Evolutionary conservation across 2,329 filamentous ascomycete species (phyloP).

Genomic region (Cadophora gregata): DNA sequence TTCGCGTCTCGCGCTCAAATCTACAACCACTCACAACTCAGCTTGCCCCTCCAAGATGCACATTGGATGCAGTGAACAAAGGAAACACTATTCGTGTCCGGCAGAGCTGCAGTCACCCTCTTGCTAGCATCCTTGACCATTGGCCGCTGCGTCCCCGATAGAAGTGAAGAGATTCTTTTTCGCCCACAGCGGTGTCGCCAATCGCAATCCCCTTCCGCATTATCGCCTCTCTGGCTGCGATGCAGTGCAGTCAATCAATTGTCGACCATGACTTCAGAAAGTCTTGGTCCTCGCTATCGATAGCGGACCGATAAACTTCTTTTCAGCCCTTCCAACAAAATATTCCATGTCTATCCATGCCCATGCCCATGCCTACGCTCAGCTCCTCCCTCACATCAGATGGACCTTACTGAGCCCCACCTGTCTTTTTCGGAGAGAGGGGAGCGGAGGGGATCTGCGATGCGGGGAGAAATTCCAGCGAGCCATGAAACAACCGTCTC

Average conservation of each 20-base stretch:
- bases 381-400: neutral
- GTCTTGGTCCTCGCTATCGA: constrained; percentile 25
- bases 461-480: constrained; percentile 25
- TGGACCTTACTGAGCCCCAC: constrained; percentile 10
- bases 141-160: constrained; percentile 23
- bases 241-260: neutral
- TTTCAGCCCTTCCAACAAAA: constrained; percentile 23
- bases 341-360: no score
- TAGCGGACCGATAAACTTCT: constrained; percentile 20
- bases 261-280: constrained; percentile 19
- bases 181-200: constrained; percentile 8
- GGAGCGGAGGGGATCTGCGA: neutral
- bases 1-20: constrained; percentile 25
- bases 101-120: constrained; percentile 16
- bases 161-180: constrained; percentile 17
- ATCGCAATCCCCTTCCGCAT: constrained; percentile 22
- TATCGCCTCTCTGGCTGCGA: constrained; percentile 15
- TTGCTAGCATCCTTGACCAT: constrained; percentile 23
- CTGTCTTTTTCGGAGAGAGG: neutral
- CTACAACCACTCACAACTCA: constrained; percentile 36
- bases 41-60: constrained; percentile 33
- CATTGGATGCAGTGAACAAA: constrained; percentile 30
- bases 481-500: constrained; percentile 35
- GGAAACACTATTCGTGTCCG: constrained; percentile 28
- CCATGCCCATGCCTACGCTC: neutral